Conservation (phyloP, 345 rosid species). For the Moricandia arvensis region DNA sequence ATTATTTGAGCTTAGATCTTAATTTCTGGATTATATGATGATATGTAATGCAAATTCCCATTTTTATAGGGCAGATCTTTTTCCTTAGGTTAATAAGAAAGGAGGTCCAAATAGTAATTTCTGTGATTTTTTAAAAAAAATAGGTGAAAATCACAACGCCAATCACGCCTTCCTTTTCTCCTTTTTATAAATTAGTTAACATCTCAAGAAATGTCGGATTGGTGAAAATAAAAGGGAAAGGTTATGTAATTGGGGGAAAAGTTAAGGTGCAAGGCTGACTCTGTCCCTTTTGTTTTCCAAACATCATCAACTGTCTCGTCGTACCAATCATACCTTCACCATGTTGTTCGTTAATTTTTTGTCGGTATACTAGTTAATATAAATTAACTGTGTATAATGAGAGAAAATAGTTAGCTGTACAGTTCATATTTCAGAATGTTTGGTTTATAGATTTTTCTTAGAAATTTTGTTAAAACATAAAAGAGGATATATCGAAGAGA, state of each 20-base stretch:
- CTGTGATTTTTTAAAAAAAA: not conserved
- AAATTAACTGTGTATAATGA: too few relatives aligned
- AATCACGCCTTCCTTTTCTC: constrained; percentile 28
- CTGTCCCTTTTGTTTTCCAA: constrained; percentile 27
- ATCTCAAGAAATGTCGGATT: constrained; percentile 21
- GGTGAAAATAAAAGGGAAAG: constrained; percentile 3
- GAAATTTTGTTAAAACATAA: too few relatives aligned
- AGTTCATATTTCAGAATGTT: too few relatives aligned
- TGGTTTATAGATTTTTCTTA: too few relatives aligned
- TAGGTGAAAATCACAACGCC: constrained; percentile 30
- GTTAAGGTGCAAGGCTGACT: constrained; percentile 28
- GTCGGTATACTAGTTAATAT: constrained; percentile 25
- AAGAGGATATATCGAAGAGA: too few relatives aligned
- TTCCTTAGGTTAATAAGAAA: not conserved
- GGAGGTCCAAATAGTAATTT: not conserved
- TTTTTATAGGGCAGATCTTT: not conserved
- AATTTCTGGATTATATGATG: not conserved
- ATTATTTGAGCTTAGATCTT: not conserved
- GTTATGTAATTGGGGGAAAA: not conserved
- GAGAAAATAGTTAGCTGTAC: too few relatives aligned
- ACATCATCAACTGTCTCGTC: constrained; percentile 29
- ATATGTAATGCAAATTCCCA: not conserved
- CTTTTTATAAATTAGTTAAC: constrained; percentile 11
- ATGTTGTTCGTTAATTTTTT: constrained; percentile 25
- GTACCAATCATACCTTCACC: constrained; percentile 35